phyloP scores from a whole-genome alignment of 495 filamentous ascomycete species.

The Extremus antarcticus region DNA sequence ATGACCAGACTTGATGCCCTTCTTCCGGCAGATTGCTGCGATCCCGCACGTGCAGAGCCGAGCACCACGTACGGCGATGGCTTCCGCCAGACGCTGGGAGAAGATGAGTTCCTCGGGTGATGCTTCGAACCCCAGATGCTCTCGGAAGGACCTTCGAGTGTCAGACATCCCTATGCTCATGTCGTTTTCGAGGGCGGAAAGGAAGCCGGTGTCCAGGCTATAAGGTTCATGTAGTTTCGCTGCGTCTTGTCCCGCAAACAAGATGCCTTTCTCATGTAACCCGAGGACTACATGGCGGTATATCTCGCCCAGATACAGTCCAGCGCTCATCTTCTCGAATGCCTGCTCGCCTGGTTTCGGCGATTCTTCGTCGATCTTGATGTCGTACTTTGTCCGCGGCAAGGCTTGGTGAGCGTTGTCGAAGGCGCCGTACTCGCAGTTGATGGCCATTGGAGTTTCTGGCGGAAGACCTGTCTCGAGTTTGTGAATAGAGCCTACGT shows the following conservation, averaged over 20 bases:
- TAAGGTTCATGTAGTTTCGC: constrained; percentile 2
- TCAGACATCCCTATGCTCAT: background rate
- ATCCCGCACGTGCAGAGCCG: constrained; percentile 12
- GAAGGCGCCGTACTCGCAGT: constrained; percentile 19
- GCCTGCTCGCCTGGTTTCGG: constrained; percentile 36
- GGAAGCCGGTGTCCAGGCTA: constrained; percentile 9
- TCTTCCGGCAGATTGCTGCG: constrained; percentile 8
- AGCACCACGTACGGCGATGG: constrained; percentile 4
- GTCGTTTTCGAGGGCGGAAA: constrained; percentile 6
- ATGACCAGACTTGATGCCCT: constrained; percentile 7
- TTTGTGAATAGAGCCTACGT: constrained; percentile 10
- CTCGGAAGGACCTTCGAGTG: background rate
- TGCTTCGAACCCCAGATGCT: background rate
- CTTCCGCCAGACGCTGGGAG: background rate
- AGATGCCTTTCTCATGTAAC: constrained; percentile 17
- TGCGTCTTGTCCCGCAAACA: constrained; percentile 12
- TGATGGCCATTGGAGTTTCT: constrained; percentile 17
- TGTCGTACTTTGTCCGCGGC: constrained; percentile 24
- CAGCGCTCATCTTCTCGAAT: constrained; percentile 42
- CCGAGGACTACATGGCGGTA: constrained; percentile 34
- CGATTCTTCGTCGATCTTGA: constrained; percentile 33
- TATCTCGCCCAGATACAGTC: constrained; percentile 39
- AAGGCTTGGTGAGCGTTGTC: constrained; percentile 10
- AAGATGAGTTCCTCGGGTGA: constrained; percentile 3
- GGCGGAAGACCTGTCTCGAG: constrained; percentile 1